Evolutionary conservation across 108 stramenopile genomes (phyloP).

Genomic region (Skeletonema grethae): DNA sequence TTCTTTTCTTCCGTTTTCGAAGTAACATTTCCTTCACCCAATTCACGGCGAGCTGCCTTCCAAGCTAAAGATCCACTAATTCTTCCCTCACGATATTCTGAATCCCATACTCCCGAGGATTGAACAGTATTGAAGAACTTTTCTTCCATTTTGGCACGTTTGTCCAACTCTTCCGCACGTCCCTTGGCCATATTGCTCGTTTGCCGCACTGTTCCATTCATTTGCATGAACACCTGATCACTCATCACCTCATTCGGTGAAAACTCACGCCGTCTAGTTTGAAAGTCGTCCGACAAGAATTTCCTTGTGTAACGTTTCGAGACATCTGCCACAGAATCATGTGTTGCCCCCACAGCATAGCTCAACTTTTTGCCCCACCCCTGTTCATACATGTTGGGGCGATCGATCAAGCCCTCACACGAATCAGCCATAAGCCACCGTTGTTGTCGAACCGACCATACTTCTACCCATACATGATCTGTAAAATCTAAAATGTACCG

Average conservation of each 20-base stretch:
- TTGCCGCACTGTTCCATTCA: conserved; percentile 45
- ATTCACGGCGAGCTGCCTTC: conserved; percentile 70
- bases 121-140: conserved; percentile 41
- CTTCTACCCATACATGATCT: conserved; percentile 99
- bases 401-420: conserved; percentile 93
- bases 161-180: conserved; percentile 48
- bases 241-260: conserved; percentile 48
- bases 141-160: conserved; percentile 26
- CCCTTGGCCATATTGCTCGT: conserved; percentile 17
- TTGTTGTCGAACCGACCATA: conserved; percentile 56
- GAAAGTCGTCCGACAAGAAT: conserved; percentile 63
- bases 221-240: conserved; percentile 37
- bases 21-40: conserved; percentile 37
- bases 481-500: conserved; percentile 93
- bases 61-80: conserved; percentile 75
- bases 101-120: conserved; percentile 44
- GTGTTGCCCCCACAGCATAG: conserved; percentile 72
- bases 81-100: conserved; percentile 41
- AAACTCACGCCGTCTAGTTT: conserved; percentile 57
- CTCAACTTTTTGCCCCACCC: conserved; percentile 96
- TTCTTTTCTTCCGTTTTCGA: conserved; percentile 19
- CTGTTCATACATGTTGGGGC: conserved; percentile 95
- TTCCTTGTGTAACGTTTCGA: conserved; percentile 89
- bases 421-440: conserved; percentile 92
- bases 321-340: conserved; percentile 87